Base-by-base conservation (phyloP, 495 filamentous ascomycete genomes). In the Penicillium samsonianum region DNA sequence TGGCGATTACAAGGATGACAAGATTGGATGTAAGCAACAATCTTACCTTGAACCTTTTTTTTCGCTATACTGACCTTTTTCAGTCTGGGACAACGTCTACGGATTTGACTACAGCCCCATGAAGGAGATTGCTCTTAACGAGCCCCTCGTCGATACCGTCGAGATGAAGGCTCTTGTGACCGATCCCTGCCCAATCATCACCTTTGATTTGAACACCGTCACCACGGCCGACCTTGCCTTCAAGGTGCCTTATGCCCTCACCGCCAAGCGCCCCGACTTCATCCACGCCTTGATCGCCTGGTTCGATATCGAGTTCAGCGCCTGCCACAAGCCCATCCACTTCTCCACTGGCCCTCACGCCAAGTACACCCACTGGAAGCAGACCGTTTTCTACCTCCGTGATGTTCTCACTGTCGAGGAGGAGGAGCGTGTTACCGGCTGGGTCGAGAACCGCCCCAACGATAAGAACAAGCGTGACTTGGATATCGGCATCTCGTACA, bases 221-320 rank as follows among this genome's bases (percentile, higher is more conserved):
- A 88, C 78, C 38, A 60, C 78, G 14, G 81, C 83, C 25, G 91
- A 97, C 60, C 82, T 97, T 35, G 80, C 85, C 33, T 96, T 96
- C 78, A 77, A 74, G 54, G 81, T 85, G 8, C 80, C 84, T 16
- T 97, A 88, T 74, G 77, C 79, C 57, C 84, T 98, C 19, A 75
- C 78, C 9, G 85, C 84, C 48, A 85, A 87, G 68, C 85, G 91
- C 50, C 87, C 85, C 65, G 95, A 98, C 75, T 96, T 91, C 75
- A 82, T 98, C 58, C 95, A 98, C 71, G 94, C 91, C 22, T 80
- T 98, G 37, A 95, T 98, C 48, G 88, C 96, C 31, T 98, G 95
- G 90, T 98, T 98, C 78, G 94, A 98, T 70, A 98, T 96, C 62
- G 92, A 96, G 59, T 98, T 98, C 76, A 90, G 89, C 35, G 91